Evolutionary conservation across 148 eudicot genomes (phyloP).

Genomic region (Salicornia ramosissima): DNA sequence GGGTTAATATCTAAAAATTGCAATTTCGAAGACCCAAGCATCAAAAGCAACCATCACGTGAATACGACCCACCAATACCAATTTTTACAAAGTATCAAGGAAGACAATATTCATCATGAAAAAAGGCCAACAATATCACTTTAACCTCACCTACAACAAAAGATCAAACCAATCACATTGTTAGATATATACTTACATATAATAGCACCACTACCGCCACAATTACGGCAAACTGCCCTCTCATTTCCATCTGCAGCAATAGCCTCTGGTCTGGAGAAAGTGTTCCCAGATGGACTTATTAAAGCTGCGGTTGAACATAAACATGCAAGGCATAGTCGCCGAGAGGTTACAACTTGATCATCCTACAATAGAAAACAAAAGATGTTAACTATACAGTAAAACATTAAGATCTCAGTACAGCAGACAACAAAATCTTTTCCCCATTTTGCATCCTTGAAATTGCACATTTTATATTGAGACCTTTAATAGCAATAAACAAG

Average conservation of each 20-base stretch:
- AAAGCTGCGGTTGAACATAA: slow-evolving; percentile 59
- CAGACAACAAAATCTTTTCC: too few relatives aligned
- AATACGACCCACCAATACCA: neutral
- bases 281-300: slow-evolving; percentile 29
- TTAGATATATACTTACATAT: slow-evolving; percentile 52
- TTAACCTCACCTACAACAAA: too few relatives aligned
- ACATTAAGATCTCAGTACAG: neutral
- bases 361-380: slow-evolving; percentile 35
- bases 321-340: slow-evolving; percentile 69
- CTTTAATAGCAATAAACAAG: neutral
- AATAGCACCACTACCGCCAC: slow-evolving; percentile 87
- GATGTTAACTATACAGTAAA: neutral
- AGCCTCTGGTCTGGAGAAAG: slow-evolving; percentile 42
- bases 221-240: slow-evolving; percentile 72
- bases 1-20: neutral
- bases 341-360: slow-evolving; percentile 38
- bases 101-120: neutral
- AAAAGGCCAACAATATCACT: neutral
- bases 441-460: neutral
- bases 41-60: neutral
- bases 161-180: neutral
- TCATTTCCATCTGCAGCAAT: slow-evolving; percentile 53
- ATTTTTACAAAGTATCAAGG: neutral
- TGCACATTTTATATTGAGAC: neutral
- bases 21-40: neutral